Evolutionary conservation across 495 filamentous ascomycete species (phyloP).

Genomic region (Tuber aestivum): DNA sequence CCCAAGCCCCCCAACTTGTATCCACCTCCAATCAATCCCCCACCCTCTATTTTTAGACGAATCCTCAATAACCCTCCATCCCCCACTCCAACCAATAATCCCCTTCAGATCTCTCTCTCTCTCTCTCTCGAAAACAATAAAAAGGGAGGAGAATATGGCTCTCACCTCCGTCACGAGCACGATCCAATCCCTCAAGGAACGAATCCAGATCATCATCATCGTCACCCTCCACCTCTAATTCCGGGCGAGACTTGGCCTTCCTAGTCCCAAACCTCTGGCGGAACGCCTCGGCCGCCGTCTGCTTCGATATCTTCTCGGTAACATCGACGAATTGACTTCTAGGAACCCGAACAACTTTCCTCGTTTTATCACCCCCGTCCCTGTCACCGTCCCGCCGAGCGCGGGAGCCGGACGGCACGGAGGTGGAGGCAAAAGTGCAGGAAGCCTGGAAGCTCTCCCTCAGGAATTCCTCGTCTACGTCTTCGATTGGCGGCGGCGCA

Average conservation of each 20-base stretch:
- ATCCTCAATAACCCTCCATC: slow-evolving; percentile 8
- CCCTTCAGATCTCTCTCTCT: slow-evolving; percentile 10
- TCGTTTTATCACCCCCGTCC: slow-evolving; percentile 10
- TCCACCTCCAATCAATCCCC: background rate
- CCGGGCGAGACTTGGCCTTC: slow-evolving; percentile 32
- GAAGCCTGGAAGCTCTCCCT: slow-evolving; percentile 13
- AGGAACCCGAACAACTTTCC: slow-evolving; percentile 36
- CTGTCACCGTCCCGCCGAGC: background rate
- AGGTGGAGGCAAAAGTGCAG: background rate
- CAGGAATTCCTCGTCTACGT: slow-evolving; percentile 32
- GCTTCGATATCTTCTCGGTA: slow-evolving; percentile 40
- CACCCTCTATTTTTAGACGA: background rate
- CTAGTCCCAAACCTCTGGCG: slow-evolving; percentile 36
- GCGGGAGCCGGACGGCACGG: slow-evolving; percentile 4
- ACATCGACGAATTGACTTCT: slow-evolving; percentile 38
- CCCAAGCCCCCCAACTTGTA: background rate
- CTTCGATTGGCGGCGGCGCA: slow-evolving; percentile 12
- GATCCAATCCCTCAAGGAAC: slow-evolving; percentile 36
- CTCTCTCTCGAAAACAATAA: slow-evolving; percentile 19
- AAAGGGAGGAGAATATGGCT: slow-evolving; percentile 15
- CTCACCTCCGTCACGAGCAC: slow-evolving; percentile 24
- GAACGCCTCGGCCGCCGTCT: slow-evolving; percentile 39
- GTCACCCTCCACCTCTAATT: slow-evolving; percentile 12
- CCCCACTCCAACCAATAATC: slow-evolving; percentile 24
- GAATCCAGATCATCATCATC: slow-evolving; percentile 39